phyloP scores from a whole-genome alignment of 2,329 filamentous ascomycete species.

The Colletotrichum eleusines region DNA sequence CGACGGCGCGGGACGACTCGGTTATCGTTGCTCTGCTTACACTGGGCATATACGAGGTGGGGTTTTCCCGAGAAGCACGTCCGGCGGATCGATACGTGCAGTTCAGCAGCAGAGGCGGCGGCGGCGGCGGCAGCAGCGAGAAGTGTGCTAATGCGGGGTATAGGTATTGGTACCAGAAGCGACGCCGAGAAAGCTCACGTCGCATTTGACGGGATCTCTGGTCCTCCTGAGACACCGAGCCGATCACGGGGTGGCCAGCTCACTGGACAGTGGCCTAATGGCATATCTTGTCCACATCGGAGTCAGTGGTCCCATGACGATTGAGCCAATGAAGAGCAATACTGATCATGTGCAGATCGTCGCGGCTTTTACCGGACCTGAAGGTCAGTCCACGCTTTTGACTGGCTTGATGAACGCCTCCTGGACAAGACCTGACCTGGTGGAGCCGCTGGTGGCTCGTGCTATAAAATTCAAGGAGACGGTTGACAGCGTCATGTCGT shows the following conservation, averaged over 20 bases:
- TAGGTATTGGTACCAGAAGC: conserved; percentile 22
- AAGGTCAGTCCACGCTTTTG: conserved; percentile 1
- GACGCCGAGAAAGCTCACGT: conserved; percentile 2
- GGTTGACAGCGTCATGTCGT: neutral
- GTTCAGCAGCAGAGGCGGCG: neutral
- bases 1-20: conserved; percentile 25
- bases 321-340: no score
- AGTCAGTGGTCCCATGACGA: neutral
- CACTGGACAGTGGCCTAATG: conserved; percentile 20
- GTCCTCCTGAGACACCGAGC: conserved; percentile 33
- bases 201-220: conserved; percentile 26
- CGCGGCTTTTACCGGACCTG: conserved; percentile 13
- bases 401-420: neutral
- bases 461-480: conserved; percentile 18
- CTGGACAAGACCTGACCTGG: conserved; percentile 6
- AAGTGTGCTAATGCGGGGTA: neutral
- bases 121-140: no score
- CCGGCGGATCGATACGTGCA: no score
- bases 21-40: conserved; percentile 20
- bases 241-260: conserved; percentile 22
- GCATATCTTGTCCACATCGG: conserved; percentile 20
- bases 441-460: conserved; percentile 24
- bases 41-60: conserved; percentile 32
- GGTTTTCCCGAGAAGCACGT: neutral
- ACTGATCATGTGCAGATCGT: neutral